Percentiles rank a stretch among this genome's conserved stretches.
Evolutionary conservation across 139 green algal species (phyloP).

Genomic region (Bryopsis sp.): DNA sequence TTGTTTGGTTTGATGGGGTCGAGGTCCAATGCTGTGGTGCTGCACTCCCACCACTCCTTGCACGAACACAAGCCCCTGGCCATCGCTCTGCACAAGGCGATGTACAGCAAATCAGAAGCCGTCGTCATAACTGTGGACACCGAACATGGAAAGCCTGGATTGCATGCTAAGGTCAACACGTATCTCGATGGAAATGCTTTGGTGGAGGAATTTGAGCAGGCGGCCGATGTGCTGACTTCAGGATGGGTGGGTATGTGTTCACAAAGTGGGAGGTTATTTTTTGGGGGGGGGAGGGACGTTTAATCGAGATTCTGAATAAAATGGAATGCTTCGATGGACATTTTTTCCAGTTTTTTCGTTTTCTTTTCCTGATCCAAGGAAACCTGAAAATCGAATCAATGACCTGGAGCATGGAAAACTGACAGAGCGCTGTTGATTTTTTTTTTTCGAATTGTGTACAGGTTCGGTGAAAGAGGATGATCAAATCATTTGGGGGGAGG

Average conservation of each 20-base stretch:
- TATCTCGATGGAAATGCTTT: conserved; percentile 6
- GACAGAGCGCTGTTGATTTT: too few species aligned
- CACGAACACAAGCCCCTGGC: conserved; percentile 7
- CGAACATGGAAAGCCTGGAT: too few species aligned
- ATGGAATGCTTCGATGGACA: too few species aligned
- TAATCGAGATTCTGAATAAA: too few species aligned
- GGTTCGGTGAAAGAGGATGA: too few species aligned
- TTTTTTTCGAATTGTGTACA: too few species aligned
- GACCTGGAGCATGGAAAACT: too few species aligned
- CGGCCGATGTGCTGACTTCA: not conserved
- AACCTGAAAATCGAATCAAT: too few species aligned
- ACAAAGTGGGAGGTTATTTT: not conserved
- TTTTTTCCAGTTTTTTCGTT: too few species aligned
- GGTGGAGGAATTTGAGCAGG: not conserved
- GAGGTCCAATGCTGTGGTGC: not conserved
- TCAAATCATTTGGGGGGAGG: too few species aligned
- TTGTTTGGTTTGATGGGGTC: not conserved
- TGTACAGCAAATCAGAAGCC: conserved; percentile 5
- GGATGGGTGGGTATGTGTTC: not conserved
- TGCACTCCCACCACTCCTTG: not conserved
- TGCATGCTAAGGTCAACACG: not conserved
- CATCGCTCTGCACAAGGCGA: conserved; percentile 6
- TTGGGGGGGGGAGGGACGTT: too few species aligned
- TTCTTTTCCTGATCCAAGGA: too few species aligned
- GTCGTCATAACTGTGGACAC: not conserved